Evolutionary conservation across 2,329 filamentous ascomycete species (phyloP), one percentile per base, ranked within the genome.

Genomic region (Ciborinia camelliae): DNA sequence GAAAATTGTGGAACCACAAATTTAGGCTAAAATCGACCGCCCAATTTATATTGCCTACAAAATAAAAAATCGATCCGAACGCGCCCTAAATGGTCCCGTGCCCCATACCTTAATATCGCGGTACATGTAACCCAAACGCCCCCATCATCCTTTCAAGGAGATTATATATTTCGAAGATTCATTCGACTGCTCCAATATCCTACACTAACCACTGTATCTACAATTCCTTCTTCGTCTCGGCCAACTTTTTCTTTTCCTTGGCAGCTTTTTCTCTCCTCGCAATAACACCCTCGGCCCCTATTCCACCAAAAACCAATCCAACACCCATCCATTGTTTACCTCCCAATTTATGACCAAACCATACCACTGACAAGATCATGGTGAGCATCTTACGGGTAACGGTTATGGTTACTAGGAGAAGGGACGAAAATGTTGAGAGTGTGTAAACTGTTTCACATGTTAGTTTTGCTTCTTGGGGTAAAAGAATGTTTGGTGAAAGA

Each of bases 331-430:
- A 97, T 79, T 99, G 95, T 84, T 94, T 96, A n/a, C 81, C 79
- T 35, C 86, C 90, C 57, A 99, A 83, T 68, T 84, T 86, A 77
- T 99, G 95, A 35, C 95, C 95, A 76, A 98, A 99, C 79, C 92
- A 92, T 67, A 98, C 81, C 35, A 99, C 95, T 62, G 92, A 97
- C 60, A 98, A 83, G 66, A 98, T 91, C 95, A 99, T 99, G 70
- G 94, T 98, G 76, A 98, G 85, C 95, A 99, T 99, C 81, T 99
- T 99, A 74, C 95, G 85, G 53, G 95, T 99, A 53, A 99, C 95
- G 2, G 92, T 99, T 3, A 99, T 93, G 5, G 95, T 98, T 51
- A 98, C 94, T 58, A 99, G 86, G 60, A 98, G 84, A 57, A 99
- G 85, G 12, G 90, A 95, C 12, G 91, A 95, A 79, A 98, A 99